Percentiles rank a stretch among this genome's conserved stretches.
These are phyloP conservation scores for Lentinula sp. DNA, from an alignment of 768 basidiomycete genomes.

Conservation along the genomic window DNA sequence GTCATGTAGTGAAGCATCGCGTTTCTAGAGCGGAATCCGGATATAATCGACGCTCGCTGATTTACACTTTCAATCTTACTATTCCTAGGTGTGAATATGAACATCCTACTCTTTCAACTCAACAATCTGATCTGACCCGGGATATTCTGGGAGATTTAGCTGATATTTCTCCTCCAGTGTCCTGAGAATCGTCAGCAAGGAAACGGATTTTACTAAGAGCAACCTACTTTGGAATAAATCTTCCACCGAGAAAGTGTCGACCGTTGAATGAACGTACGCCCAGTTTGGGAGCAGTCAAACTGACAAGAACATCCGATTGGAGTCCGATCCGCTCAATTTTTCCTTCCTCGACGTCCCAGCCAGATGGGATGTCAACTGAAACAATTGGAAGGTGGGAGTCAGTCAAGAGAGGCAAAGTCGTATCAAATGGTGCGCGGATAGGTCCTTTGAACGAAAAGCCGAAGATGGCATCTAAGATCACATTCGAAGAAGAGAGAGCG, in stretches of 20 bases:
- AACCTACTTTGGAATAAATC: conserved; percentile 84
- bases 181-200: conserved; percentile 33
- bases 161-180: conserved; percentile 64
- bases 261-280: conserved; percentile 77
- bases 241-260: conserved; percentile 87
- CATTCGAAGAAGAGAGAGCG: conserved; percentile 58
- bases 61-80: neutral
- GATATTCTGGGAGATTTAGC: conserved; percentile 80
- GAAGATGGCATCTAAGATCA: conserved; percentile 93
- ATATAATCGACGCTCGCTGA: neutral
- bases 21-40: too few species aligned
- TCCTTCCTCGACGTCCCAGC: conserved; percentile 92
- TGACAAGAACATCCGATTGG: conserved; percentile 75
- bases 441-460: conserved; percentile 97
- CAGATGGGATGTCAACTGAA: conserved; percentile 93
- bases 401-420: conserved; percentile 60
- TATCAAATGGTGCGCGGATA: conserved; percentile 82
- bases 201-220: neutral
- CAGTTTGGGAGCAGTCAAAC: conserved; percentile 90
- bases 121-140: conserved; percentile 77
- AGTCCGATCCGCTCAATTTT: conserved; percentile 51
- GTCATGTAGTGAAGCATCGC: too few species aligned
- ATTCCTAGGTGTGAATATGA: neutral
- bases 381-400: conserved; percentile 74
- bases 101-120: conserved; percentile 39